These are phyloP conservation scores for Raphanus sativus DNA, from an alignment of 345 rosid genomes.

Conservation along the genomic window DNA sequence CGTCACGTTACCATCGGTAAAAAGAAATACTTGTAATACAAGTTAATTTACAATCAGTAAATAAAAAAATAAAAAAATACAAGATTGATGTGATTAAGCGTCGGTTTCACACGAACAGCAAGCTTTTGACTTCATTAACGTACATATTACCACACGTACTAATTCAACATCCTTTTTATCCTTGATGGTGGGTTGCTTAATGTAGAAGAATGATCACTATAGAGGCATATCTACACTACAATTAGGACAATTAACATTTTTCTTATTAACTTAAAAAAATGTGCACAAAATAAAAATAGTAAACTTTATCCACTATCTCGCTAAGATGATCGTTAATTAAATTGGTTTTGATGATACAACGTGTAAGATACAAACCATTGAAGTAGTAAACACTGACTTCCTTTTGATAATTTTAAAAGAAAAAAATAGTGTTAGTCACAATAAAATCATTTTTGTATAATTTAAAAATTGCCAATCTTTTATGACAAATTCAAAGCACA, in stretches of 20 bases:
- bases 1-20: no score
- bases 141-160: background rate
- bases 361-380: background rate
- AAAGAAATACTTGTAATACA: no score
- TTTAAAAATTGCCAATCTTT: background rate
- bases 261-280: no score
- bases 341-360: background rate
- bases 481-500: background rate
- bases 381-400: background rate
- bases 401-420: background rate
- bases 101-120: slow-evolving; percentile 18
- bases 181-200: background rate
- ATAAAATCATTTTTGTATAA: background rate
- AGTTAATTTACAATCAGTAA: no score
- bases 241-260: no score
- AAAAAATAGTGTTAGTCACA: background rate
- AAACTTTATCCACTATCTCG: no score
- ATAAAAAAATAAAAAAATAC: no score
- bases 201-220: background rate
- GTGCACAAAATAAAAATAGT: no score
- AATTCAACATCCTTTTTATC: background rate
- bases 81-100: background rate
- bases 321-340: background rate
- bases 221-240: background rate
- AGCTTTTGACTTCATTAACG: slow-evolving; percentile 9